These are phyloP conservation scores for Vanrija sp. DNA, from an alignment of 1,284 basidiomycete species.

Conservation along the genomic window DNA sequence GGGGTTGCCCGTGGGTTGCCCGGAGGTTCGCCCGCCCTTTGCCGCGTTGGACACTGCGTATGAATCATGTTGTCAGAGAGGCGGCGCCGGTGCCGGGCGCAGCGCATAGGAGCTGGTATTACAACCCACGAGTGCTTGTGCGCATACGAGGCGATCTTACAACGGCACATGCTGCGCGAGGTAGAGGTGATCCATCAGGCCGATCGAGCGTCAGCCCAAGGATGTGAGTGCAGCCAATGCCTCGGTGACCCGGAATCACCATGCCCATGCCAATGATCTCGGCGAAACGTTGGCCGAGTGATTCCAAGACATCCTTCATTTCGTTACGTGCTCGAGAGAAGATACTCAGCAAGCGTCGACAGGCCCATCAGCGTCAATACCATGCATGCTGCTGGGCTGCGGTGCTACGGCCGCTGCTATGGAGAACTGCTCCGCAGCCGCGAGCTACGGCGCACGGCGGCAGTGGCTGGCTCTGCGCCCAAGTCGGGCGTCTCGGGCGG, in stretches of 20 bases:
- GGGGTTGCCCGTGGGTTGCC: no score
- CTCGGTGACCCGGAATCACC: neutral
- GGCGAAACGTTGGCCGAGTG: constrained; percentile 32
- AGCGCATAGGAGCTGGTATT: constrained; percentile 76
- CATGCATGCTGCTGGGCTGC: no score
- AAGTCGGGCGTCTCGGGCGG: no score
- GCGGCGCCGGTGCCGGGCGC: no score
- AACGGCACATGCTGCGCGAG: constrained; percentile 86
- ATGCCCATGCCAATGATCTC: constrained; percentile 23
- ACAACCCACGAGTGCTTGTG: constrained; percentile 76
- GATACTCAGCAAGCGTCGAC: constrained; percentile 80
- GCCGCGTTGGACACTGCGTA: no score
- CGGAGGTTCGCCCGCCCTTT: no score
- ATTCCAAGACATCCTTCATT: constrained; percentile 62
- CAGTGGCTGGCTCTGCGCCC: no score
- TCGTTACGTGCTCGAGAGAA: constrained; percentile 90
- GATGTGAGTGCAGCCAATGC: neutral
- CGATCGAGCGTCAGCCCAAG: constrained; percentile 7
- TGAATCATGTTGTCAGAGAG: no score
- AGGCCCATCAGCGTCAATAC: no score
- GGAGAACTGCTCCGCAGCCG: no score
- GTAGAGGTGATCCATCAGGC: constrained; percentile 69
- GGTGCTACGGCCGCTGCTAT: no score
- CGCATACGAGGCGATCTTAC: constrained; percentile 79
- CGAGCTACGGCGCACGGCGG: no score